Evolutionary conservation across 2,329 filamentous ascomycete species (phyloP).

Genomic region (Scorias spongiosa): DNA sequence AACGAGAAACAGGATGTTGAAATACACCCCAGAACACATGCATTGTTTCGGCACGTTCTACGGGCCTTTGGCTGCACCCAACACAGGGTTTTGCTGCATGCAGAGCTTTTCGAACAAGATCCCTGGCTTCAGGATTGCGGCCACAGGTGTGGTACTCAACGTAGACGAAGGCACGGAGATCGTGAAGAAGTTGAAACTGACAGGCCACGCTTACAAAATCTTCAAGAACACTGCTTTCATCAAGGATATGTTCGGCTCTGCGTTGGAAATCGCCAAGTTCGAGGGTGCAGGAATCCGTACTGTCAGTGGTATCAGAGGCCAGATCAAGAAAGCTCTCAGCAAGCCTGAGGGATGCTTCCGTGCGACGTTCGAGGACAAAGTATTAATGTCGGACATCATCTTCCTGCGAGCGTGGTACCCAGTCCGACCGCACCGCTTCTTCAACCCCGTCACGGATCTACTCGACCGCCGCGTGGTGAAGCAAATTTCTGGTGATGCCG

Average conservation of each 20-base stretch:
- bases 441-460: slow-evolving; percentile 89
- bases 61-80: slow-evolving; percentile 84
- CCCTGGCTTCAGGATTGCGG: slow-evolving; percentile 84
- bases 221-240: slow-evolving; percentile 99
- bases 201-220: slow-evolving; percentile 86
- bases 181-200: slow-evolving; percentile 98
- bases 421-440: slow-evolving; percentile 87
- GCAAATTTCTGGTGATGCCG: slow-evolving; percentile 18
- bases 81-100: slow-evolving; percentile 88
- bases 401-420: slow-evolving; percentile 96
- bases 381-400: slow-evolving; percentile 89
- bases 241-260: slow-evolving; percentile 91
- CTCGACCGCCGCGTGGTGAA: slow-evolving; percentile 37
- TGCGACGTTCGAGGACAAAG: slow-evolving; percentile 97
- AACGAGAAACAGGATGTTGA: slow-evolving; percentile 91
- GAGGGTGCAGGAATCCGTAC: slow-evolving; percentile 93
- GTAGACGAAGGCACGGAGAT: slow-evolving; percentile 95
- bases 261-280: slow-evolving; percentile 94
- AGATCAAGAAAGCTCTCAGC: slow-evolving; percentile 88
- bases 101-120: slow-evolving; percentile 74
- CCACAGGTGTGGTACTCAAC: slow-evolving; percentile 81
- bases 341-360: slow-evolving; percentile 94
- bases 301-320: slow-evolving; percentile 84
- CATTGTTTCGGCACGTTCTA: slow-evolving; percentile 96
- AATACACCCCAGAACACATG: slow-evolving; percentile 98